These are phyloP conservation scores for Collybiopsis confluens DNA, from an alignment of 768 basidiomycete genomes.

Conservation along the genomic window DNA sequence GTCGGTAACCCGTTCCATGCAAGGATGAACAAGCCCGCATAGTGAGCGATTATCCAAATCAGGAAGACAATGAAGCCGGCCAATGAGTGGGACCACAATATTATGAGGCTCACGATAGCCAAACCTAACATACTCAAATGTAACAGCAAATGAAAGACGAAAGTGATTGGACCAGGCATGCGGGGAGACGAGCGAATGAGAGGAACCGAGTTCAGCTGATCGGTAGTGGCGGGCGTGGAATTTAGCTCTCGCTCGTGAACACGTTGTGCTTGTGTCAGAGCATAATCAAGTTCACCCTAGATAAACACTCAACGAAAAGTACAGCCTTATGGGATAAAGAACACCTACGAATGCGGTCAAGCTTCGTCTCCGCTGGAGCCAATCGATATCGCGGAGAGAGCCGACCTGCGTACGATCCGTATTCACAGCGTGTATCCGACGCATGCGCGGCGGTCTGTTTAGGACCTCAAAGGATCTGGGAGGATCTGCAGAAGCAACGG, in stretches of 20 bases:
- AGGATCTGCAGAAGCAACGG: slow-evolving; percentile 16
- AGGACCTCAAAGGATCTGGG: slow-evolving; percentile 46
- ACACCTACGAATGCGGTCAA: slow-evolving; percentile 62
- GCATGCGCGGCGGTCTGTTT: slow-evolving; percentile 39
- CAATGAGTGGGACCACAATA: slow-evolving; percentile 52
- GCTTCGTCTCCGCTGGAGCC: slow-evolving; percentile 72
- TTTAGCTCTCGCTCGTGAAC: slow-evolving; percentile 29
- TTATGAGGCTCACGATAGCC: slow-evolving; percentile 50
- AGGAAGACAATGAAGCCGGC: slow-evolving; percentile 64
- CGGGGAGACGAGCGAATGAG: slow-evolving; percentile 15
- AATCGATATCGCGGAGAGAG: slow-evolving; percentile 52
- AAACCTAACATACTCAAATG: slow-evolving; percentile 59
- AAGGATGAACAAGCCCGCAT: slow-evolving; percentile 44
- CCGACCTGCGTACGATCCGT: not conserved
- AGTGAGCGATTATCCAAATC: slow-evolving; percentile 56
- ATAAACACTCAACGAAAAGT: slow-evolving; percentile 9
- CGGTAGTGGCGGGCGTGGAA: slow-evolving; percentile 51
- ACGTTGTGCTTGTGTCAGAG: slow-evolving; percentile 52
- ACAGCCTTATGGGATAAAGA: slow-evolving; percentile 10
- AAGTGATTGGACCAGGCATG: slow-evolving; percentile 32
- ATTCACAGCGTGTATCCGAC: slow-evolving; percentile 15
- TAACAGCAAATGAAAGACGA: slow-evolving; percentile 46
- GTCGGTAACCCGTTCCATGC: slow-evolving; percentile 59
- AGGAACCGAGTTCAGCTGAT: slow-evolving; percentile 22
- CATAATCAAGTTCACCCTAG: slow-evolving; percentile 74